Evolutionary conservation across 805 yeast genomes (phyloP).

Genomic region (Diddensiella caesifluorescens): DNA sequence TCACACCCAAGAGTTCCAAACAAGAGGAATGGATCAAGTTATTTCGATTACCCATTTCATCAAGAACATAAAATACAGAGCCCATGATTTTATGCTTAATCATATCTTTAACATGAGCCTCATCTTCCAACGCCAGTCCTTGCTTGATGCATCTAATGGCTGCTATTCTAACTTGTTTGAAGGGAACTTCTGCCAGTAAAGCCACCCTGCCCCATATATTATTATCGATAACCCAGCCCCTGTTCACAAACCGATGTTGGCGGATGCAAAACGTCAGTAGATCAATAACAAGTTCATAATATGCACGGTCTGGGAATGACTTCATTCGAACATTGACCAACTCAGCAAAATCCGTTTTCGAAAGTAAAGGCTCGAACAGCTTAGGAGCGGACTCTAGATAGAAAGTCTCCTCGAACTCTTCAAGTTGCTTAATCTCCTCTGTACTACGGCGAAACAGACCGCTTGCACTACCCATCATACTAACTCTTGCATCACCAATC

Average conservation of each 20-base stretch:
- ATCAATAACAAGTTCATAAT: slow-evolving; percentile 61
- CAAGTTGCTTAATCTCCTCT: slow-evolving; percentile 5
- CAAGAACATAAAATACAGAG: slow-evolving; percentile 45
- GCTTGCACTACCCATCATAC: slow-evolving; percentile 7
- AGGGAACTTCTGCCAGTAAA: slow-evolving; percentile 41
- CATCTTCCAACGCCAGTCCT: slow-evolving; percentile 51
- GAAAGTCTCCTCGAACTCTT: slow-evolving; percentile 5
- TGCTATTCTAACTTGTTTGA: slow-evolving; percentile 55
- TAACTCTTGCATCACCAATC: slow-evolving; percentile 1
- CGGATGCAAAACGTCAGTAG: slow-evolving; percentile 60
- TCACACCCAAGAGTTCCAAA: slow-evolving; percentile 45
- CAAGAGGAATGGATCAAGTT: slow-evolving; percentile 72
- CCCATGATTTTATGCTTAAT: slow-evolving; percentile 49
- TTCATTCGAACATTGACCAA: background rate
- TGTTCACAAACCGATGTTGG: slow-evolving; percentile 56
- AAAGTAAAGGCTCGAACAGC: slow-evolving; percentile 41
- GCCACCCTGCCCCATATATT: slow-evolving; percentile 53
- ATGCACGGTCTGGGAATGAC: slow-evolving; percentile 21
- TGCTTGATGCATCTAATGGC: slow-evolving; percentile 65
- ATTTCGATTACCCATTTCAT: slow-evolving; percentile 44
- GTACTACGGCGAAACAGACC: slow-evolving; percentile 6
- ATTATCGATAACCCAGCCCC: slow-evolving; percentile 59
- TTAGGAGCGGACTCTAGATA: slow-evolving; percentile 47
- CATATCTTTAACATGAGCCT: slow-evolving; percentile 53
- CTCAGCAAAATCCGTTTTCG: background rate